phyloP scores from a whole-genome alignment of 1,284 basidiomycete species.

The Peniophora sp. region DNA sequence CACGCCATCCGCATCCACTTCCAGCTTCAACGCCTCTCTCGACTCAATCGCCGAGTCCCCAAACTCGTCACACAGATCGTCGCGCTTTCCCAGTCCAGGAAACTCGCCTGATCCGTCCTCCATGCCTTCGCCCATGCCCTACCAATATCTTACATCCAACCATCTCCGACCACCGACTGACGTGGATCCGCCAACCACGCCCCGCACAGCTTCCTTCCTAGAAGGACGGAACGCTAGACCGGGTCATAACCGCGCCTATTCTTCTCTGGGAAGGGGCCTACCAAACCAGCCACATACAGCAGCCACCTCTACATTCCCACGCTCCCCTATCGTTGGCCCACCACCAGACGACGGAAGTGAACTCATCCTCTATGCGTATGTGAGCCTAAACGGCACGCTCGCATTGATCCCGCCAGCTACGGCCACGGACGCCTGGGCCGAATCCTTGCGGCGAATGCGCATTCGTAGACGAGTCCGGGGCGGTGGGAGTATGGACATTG shows the following conservation, averaged over 20 bases:
- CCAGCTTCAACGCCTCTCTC: conserved; percentile 56
- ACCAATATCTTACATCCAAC: background rate
- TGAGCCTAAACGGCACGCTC: conserved; percentile 69
- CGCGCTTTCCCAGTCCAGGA: background rate
- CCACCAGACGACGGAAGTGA: conserved; percentile 42
- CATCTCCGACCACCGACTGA: conserved; percentile 14
- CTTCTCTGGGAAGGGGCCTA: conserved; percentile 37
- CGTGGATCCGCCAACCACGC: conserved; percentile 10
- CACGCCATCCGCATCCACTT: conserved; percentile 37
- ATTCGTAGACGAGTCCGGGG: conserved; percentile 50
- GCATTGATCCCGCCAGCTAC: conserved; percentile 30
- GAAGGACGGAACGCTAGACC: conserved; percentile 8
- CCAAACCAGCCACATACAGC: conserved; percentile 13
- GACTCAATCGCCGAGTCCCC: conserved; percentile 57
- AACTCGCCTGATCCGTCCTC: background rate
- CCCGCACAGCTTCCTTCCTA: conserved; percentile 5
- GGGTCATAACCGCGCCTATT: background rate
- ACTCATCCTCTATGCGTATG: conserved; percentile 81
- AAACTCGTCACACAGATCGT: conserved; percentile 4
- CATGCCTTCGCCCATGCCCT: background rate
- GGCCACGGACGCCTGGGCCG: conserved; percentile 15
- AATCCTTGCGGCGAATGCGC: conserved; percentile 40
- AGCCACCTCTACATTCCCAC: conserved; percentile 15
- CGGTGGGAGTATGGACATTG: conserved; percentile 73
- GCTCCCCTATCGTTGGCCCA: conserved; percentile 31